These are phyloP conservation scores for Eruca vesicaria DNA, from an alignment of 441 rosid species.

Conservation along the genomic window DNA sequence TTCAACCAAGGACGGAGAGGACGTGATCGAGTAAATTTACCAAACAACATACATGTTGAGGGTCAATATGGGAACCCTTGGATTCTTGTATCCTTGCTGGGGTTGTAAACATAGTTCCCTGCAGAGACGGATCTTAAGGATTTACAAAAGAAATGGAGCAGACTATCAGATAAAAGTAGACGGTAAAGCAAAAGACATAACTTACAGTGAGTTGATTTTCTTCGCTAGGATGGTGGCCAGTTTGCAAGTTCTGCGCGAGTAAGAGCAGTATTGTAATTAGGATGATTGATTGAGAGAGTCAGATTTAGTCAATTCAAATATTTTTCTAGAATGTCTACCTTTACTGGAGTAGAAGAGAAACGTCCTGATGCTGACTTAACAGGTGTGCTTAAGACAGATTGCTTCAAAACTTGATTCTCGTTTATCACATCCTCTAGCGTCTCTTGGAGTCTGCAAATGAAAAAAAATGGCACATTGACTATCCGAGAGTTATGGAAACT, in stretches of 20 bases:
- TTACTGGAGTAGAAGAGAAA: slow-evolving; percentile 41
- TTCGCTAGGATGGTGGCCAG: slow-evolving; percentile 40
- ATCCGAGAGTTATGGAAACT: slow-evolving; percentile 4
- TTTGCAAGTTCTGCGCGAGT: slow-evolving; percentile 52
- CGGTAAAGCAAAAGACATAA: slow-evolving; percentile 1
- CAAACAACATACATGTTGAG: slow-evolving; percentile 61
- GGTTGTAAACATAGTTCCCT: slow-evolving; percentile 64
- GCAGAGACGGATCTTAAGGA: slow-evolving; percentile 30
- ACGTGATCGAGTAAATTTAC: slow-evolving; percentile 1
- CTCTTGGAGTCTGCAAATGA: slow-evolving; percentile 68
- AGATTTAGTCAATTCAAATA: slow-evolving; percentile 1
- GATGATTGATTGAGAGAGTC: not conserved
- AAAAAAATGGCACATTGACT: not conserved
- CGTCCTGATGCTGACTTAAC: slow-evolving; percentile 49
- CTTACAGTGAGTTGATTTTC: slow-evolving; percentile 32
- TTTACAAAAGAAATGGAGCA: slow-evolving; percentile 4
- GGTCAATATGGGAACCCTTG: slow-evolving; percentile 65
- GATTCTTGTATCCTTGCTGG: slow-evolving; percentile 58
- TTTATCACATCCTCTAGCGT: slow-evolving; percentile 65
- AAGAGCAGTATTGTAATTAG: slow-evolving; percentile 1
- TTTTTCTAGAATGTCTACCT: slow-evolving; percentile 36
- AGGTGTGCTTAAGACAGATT: slow-evolving; percentile 39
- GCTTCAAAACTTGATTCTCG: slow-evolving; percentile 68
- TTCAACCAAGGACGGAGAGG: slow-evolving; percentile 21
- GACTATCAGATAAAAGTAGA: slow-evolving; percentile 7